Conservation (phyloP, 2,329 filamentous ascomycete species). For the Exophiala xenobiotica region DNA sequence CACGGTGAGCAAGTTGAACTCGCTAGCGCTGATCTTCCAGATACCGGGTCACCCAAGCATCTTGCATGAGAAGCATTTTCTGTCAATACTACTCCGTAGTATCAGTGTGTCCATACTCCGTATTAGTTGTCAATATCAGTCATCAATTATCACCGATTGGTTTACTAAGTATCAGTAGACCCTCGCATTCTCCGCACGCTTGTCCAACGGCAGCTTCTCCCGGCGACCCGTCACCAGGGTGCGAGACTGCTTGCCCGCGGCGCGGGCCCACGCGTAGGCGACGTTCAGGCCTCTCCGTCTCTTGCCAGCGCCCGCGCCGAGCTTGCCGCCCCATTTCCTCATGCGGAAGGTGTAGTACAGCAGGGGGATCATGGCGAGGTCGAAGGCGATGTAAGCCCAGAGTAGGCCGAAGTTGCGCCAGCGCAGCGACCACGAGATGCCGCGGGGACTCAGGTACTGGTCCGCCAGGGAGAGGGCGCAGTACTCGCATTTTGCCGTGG, state of each 20-base stretch:
- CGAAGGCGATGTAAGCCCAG: conserved; percentile 60
- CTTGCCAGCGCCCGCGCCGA: not conserved
- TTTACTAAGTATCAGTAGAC: not conserved
- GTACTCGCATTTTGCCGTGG: conserved; percentile 55
- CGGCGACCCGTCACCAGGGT: not conserved
- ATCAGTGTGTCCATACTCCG: too few relatives aligned
- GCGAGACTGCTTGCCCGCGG: not conserved
- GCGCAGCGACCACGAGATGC: conserved; percentile 55
- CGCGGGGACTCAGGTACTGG: conserved; percentile 44
- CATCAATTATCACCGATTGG: too few relatives aligned
- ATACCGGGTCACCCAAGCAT: too few relatives aligned
- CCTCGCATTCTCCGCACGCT: conserved; percentile 4
- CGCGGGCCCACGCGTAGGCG: not conserved
- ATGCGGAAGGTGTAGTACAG: conserved; percentile 53
- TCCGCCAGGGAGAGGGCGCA: conserved; percentile 48
- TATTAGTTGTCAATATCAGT: too few relatives aligned
- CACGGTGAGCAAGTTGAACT: too few relatives aligned
- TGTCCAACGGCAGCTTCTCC: conserved; percentile 4
- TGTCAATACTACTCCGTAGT: too few relatives aligned
- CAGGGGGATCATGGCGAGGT: conserved; percentile 54
- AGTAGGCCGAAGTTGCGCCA: conserved; percentile 70
- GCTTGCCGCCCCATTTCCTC: conserved; percentile 22
- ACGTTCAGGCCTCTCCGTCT: not conserved
- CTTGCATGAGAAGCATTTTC: too few relatives aligned
- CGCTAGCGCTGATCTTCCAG: too few relatives aligned